phyloP scores from a whole-genome alignment of 169 alveolate species.

The Cryptosporidium sp. region DNA sequence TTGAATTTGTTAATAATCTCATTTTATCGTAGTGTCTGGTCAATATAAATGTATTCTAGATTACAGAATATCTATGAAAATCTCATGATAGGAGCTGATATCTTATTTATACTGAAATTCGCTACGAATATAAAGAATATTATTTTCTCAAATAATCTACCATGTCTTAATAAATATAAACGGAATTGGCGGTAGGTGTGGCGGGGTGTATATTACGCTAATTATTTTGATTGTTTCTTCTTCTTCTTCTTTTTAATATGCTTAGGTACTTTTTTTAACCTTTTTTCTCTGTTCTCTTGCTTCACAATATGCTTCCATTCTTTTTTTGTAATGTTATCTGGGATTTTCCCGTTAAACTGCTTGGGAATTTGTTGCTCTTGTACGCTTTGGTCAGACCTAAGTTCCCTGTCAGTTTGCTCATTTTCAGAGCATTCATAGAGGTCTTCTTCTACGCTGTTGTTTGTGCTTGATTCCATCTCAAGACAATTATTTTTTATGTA shows the following conservation, averaged over 20 bases:
- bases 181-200: constrained; percentile 10
- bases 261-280: constrained; percentile 85
- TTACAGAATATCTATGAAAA: not conserved
- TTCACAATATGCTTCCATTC: constrained; percentile 88
- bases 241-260: constrained; percentile 85
- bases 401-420: not conserved
- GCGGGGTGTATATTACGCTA: not conserved
- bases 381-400: not conserved
- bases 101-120: constrained; percentile 45
- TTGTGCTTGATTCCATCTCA: not conserved
- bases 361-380: constrained; percentile 2
- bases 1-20: constrained; percentile 21
- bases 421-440: constrained; percentile 6
- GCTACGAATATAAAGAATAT: constrained; percentile 20
- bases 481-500: not conserved
- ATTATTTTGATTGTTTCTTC: constrained; percentile 61
- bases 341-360: constrained; percentile 83
- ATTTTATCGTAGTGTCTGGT: constrained; percentile 73
- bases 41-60: constrained; percentile 13
- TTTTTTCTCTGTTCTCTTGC: constrained; percentile 83
- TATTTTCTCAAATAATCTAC: not conserved
- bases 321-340: constrained; percentile 84
- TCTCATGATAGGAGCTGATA: not conserved
- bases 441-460: not conserved
- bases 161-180: not conserved